Conservation (phyloP, 2,329 filamentous ascomycete species). For the Botrytis aclada region DNA sequence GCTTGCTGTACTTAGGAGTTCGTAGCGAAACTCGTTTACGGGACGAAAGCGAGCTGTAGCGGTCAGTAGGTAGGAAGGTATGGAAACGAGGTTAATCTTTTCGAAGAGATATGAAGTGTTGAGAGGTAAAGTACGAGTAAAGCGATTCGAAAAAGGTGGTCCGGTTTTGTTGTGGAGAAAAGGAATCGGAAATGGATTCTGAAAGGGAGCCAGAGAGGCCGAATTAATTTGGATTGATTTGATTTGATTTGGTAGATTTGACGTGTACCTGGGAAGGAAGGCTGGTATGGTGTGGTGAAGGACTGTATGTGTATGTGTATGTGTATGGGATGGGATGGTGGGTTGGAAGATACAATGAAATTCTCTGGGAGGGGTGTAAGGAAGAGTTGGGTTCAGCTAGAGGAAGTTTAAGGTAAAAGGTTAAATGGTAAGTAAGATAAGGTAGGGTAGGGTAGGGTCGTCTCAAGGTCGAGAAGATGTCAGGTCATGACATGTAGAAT, state of each 20-base stretch:
- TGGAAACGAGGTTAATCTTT: not conserved
- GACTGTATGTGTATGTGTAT: not conserved
- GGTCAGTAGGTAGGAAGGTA: not conserved
- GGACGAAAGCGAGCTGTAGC: constrained; percentile 15
- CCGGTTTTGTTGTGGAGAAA: constrained; percentile 8
- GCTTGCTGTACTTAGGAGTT: constrained; percentile 12
- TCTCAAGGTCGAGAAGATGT: not conserved
- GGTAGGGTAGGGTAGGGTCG: not conserved
- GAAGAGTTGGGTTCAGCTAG: not conserved
- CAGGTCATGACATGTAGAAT: not conserved
- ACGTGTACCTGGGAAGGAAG: not conserved
- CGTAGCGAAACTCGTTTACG: constrained; percentile 15
- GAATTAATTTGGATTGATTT: constrained; percentile 1
- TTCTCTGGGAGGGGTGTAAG: not conserved
- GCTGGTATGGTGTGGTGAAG: not conserved
- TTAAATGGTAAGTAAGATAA: not conserved
- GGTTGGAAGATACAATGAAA: not conserved
- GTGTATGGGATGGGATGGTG: not conserved
- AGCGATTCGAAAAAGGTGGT: constrained; percentile 4
- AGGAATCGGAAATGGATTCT: not conserved
- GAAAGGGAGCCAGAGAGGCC: not conserved
- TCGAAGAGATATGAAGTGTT: not conserved
- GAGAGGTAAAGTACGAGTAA: not conserved
- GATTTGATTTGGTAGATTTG: constrained; percentile 3
- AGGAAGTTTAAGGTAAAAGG: not conserved